phyloP scores from a whole-genome alignment of 1,284 basidiomycete species.

The Fomitopsis palustris region DNA sequence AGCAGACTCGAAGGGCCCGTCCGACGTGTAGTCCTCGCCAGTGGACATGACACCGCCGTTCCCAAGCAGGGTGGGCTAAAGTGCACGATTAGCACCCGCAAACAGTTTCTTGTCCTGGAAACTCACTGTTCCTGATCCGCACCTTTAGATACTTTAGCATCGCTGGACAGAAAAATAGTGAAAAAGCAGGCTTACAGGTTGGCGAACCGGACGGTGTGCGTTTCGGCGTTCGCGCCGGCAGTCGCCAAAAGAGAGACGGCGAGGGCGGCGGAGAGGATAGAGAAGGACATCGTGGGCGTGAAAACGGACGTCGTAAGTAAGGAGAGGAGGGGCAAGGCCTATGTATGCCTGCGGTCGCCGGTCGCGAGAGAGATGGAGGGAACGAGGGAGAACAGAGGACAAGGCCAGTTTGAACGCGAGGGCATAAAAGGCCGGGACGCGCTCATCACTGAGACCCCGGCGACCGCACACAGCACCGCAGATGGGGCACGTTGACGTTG shows the following conservation, averaged over 20 bases:
- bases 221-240: constrained; percentile 28
- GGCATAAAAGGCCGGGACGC: constrained; percentile 4
- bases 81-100: background rate
- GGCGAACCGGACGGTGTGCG: constrained; percentile 34
- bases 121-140: constrained; percentile 36
- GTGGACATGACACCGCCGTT: constrained; percentile 30
- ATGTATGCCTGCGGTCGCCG: constrained; percentile 9
- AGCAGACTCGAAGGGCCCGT: constrained; percentile 25
- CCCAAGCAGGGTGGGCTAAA: constrained; percentile 32
- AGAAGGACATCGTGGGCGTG: constrained; percentile 26
- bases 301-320: constrained; percentile 14
- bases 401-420: constrained; percentile 5
- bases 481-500: background rate
- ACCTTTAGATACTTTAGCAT: constrained; percentile 21
- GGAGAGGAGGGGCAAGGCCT: constrained; percentile 14
- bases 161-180: background rate
- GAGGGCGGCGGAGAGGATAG: constrained; percentile 26
- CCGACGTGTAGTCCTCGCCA: constrained; percentile 29
- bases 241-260: constrained; percentile 22
- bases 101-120: background rate
- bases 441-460: constrained; percentile 14
- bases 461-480: constrained; percentile 5
- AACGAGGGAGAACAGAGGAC: constrained; percentile 14
- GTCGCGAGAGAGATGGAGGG: constrained; percentile 9
- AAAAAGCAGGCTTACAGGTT: constrained; percentile 29